These are phyloP conservation scores for Ogataea pignaliae DNA, from an alignment of 805 yeast genomes.

Conservation along the genomic window DNA sequence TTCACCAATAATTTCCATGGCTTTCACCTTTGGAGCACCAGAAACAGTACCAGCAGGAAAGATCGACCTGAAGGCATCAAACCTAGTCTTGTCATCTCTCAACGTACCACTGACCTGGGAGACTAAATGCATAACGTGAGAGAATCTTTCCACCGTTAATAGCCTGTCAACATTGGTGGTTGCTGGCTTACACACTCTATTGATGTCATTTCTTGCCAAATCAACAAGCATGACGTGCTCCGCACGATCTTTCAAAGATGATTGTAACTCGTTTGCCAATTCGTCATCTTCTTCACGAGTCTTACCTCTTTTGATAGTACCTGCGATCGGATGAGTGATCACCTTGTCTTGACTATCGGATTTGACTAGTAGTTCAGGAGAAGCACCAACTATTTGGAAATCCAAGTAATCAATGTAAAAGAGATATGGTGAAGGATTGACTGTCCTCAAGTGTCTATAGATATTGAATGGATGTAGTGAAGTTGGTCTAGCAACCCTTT, in stretches of 20 bases:
- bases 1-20: constrained; percentile 92
- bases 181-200: constrained; percentile 86
- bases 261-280: constrained; percentile 67
- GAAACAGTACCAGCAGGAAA: constrained; percentile 99
- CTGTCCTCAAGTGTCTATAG: constrained; percentile 89
- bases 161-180: constrained; percentile 85
- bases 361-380: constrained; percentile 90
- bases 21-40: constrained; percentile 97
- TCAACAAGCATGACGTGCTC: constrained; percentile 99
- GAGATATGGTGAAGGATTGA: constrained; percentile 96
- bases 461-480: constrained; percentile 94
- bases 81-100: constrained; percentile 78
- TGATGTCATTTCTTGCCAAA: constrained; percentile 92
- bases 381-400: constrained; percentile 95
- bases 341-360: constrained; percentile 68
- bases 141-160: constrained; percentile 85
- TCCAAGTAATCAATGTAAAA: constrained; percentile 89
- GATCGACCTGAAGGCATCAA: constrained; percentile 95
- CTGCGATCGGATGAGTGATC: constrained; percentile 97
- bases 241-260: constrained; percentile 87
- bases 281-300: constrained; percentile 89
- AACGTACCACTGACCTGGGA: constrained; percentile 92
- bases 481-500: constrained; percentile 93
- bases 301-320: constrained; percentile 87
- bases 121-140: constrained; percentile 96